A percentile compares a stretch with the other conserved stretches of the same genome.
Conservation (phyloP, 306 rosid genomes). For the Glycine soja region DNA sequence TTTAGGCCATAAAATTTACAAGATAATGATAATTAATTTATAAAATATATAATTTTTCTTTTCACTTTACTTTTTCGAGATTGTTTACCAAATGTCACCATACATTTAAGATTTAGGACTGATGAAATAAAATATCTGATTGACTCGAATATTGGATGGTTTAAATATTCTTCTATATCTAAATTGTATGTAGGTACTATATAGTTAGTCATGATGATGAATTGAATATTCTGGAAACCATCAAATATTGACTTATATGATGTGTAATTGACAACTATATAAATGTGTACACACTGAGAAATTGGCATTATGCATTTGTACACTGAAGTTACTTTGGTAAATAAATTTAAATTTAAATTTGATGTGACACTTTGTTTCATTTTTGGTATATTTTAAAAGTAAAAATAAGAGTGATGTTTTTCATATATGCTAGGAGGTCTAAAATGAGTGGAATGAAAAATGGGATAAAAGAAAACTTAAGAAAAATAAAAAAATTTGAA, state of each 20-base stretch:
- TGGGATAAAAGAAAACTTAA: not conserved
- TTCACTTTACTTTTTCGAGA: too few species aligned
- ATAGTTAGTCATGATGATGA: not conserved
- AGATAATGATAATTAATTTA: too few species aligned
- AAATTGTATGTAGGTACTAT: too few species aligned
- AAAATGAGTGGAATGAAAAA: not conserved
- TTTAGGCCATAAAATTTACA: too few species aligned
- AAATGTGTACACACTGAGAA: not conserved
- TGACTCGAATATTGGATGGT: not conserved
- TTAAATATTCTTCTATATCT: not conserved
- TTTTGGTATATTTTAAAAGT: not conserved
- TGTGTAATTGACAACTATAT: too few species aligned
- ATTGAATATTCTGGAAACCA: not conserved
- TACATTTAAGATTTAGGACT: too few species aligned
- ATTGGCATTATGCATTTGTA: not conserved
- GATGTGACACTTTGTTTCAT: not conserved
- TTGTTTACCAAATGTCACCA: too few species aligned
- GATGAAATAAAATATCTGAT: too few species aligned
- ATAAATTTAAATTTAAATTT: too few species aligned
- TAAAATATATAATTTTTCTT: too few species aligned
- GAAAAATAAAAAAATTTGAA: not conserved
- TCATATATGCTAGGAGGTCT: not conserved
- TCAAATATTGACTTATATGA: not conserved
- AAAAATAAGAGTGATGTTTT: not conserved
- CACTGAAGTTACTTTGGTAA: not conserved